Conservation (phyloP, 106 monocot genomes). For the Dendrobium chrysotoxum region DNA sequence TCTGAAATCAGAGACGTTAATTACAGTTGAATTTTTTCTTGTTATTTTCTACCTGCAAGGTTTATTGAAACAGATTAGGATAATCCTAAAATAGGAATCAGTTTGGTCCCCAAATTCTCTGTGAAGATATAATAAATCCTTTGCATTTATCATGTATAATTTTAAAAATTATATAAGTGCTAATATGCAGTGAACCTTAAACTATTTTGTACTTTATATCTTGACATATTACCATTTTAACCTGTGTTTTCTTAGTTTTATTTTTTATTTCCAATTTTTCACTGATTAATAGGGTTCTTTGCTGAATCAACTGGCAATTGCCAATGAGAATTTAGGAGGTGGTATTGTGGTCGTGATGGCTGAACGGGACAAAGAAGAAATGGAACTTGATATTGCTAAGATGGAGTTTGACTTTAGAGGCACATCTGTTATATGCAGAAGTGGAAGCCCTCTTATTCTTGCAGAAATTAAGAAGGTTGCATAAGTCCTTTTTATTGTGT, state of each 20-base stretch:
- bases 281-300: constrained; percentile 41
- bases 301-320: constrained; percentile 61
- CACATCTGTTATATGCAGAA: constrained; percentile 71
- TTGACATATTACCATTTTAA: neutral
- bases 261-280: neutral
- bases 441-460: constrained; percentile 67
- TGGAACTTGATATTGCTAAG: constrained; percentile 72
- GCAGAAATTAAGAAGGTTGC: constrained; percentile 65
- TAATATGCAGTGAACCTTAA: neutral
- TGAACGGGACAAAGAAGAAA: constrained; percentile 73
- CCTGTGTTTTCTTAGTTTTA: neutral
- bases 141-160: neutral
- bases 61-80: neutral
- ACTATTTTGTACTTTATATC: neutral
- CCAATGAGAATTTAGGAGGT: constrained; percentile 64
- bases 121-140: neutral
- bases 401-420: constrained; percentile 75
- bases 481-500: neutral
- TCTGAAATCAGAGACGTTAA: neutral
- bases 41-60: neutral
- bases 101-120: neutral
- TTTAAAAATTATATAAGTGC: neutral
- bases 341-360: constrained; percentile 67
- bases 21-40: neutral
- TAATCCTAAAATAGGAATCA: neutral